Percentiles rank a stretch among this genome's conserved stretches.
Evolutionary conservation across 2,329 filamentous ascomycete species (phyloP).

Genomic region (Sordariomycetes sp.): DNA sequence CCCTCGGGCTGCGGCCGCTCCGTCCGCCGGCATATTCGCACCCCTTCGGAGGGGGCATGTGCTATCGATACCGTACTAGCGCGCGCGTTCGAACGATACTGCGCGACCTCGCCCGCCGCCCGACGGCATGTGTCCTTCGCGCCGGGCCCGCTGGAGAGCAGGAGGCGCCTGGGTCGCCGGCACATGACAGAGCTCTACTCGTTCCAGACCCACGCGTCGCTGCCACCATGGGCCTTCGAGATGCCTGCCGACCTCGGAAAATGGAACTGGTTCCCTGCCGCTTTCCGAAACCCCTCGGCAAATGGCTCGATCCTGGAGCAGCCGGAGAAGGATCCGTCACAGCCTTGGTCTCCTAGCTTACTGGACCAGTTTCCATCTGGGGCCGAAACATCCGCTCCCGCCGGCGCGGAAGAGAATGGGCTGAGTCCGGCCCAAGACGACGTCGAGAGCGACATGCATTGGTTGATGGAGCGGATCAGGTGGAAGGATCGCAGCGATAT

Average conservation of each 20-base stretch:
- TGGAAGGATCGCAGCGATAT: neutral
- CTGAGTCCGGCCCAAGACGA: neutral
- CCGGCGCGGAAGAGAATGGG: neutral
- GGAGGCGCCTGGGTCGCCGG: conserved; percentile 40
- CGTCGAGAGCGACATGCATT: neutral
- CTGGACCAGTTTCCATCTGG: neutral
- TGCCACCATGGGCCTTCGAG: conserved; percentile 26
- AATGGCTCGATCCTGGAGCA: no score
- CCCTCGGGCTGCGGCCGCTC: conserved; percentile 4
- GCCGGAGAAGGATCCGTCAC: no score
- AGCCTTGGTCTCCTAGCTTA: no score
- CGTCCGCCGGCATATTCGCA: conserved; percentile 24
- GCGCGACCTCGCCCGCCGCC: conserved; percentile 13
- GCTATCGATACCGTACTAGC: conserved; percentile 46
- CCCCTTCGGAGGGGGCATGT: conserved; percentile 38
- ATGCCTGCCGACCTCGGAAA: conserved; percentile 27
- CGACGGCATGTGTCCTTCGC: conserved; percentile 25
- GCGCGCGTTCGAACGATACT: conserved; percentile 36
- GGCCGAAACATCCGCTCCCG: neutral
- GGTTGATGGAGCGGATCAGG: neutral
- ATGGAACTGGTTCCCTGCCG: conserved; percentile 42
- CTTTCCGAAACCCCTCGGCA: no score
- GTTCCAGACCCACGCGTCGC: conserved; percentile 18
- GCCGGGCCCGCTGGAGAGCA: conserved; percentile 44
- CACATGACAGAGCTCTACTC: conserved; percentile 39